Conservation (phyloP, 805 yeast species). For the Millerozyma acaciae region DNA sequence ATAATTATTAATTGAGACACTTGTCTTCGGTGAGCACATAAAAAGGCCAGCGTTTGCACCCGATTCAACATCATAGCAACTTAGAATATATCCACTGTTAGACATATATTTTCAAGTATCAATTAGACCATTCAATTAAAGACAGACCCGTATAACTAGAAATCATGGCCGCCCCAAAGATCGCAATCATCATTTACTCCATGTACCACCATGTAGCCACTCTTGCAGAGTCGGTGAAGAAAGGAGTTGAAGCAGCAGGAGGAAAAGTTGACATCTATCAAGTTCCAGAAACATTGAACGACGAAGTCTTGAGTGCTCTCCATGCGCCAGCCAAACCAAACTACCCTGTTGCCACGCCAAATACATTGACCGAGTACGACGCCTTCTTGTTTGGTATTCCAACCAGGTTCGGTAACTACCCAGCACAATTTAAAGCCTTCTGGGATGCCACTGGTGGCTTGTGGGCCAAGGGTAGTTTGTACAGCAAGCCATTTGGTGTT, state of each 20-base stretch:
- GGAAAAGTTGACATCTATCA: slow-evolving; percentile 65
- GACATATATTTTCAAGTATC: too few relatives aligned
- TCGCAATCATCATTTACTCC: slow-evolving; percentile 56
- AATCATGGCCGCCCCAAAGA: slow-evolving; percentile 30
- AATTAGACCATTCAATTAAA: neutral
- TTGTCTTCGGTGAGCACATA: too few relatives aligned
- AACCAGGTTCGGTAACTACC: slow-evolving; percentile 78
- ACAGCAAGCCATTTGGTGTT: slow-evolving; percentile 71
- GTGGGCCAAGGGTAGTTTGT: slow-evolving; percentile 72
- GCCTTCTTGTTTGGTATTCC: slow-evolving; percentile 84
- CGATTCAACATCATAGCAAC: too few relatives aligned
- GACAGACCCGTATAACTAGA: too few relatives aligned
- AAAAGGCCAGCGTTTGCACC: too few relatives aligned
- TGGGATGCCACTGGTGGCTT: slow-evolving; percentile 75
- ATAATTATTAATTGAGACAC: too few relatives aligned
- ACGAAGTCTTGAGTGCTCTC: slow-evolving; percentile 51
- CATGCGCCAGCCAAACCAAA: slow-evolving; percentile 53
- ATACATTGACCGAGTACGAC: slow-evolving; percentile 61
- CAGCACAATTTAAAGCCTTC: slow-evolving; percentile 75
- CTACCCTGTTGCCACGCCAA: slow-evolving; percentile 59
- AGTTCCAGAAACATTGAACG: slow-evolving; percentile 69
- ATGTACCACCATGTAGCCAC: slow-evolving; percentile 71
- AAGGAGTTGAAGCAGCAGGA: slow-evolving; percentile 71
- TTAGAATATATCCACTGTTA: too few relatives aligned
- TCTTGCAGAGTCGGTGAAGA: slow-evolving; percentile 63